Evolutionary conservation across 2,329 filamentous ascomycete species (phyloP), one percentile per base, ranked within the genome.

Genomic region (Cordyceps cicadae): DNA sequence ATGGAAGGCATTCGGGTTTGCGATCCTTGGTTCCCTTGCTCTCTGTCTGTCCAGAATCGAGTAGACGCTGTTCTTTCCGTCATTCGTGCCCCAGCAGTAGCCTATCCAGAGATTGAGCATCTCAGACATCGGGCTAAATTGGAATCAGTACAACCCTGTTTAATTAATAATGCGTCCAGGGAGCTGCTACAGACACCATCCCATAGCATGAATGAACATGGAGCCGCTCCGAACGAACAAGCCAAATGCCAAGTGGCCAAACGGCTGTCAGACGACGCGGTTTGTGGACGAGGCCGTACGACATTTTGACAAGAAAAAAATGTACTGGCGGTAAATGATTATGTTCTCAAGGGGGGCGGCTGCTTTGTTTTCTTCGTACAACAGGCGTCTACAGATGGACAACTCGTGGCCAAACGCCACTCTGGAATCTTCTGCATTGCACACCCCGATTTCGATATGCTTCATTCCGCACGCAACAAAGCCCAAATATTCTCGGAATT

Each of bases 131-230:
- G 7, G 41, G 41, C 41, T 43, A 43, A n/a, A n/a, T 43, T 9
- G 3, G 34, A 37, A 11, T 14, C 34, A 37, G 34, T 37, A 37
- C 19, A 29, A 45, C n/a, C 24, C 17, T 37, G 46, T 59, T 59
- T 59, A 21, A 59, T 59, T 59, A 59, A 58, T 32, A 49, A 45
- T 59, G 56, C 48, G 43, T 52, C 56, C 19, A 17, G 9, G 53
- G 41, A 39, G 43, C 43, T 26, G 17, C 49, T n/a, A n/a, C n/a
- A n/a, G n/a, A n/a, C 19, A 34, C 48, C 29, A 50, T 32, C 12
- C 34, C 34, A 46, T 46, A 46, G 43, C 43, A 46, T 46, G 43
- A n/a, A n/a, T 21, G 43, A n/a, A n/a, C 17, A 17, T 46, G 17
- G 8, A 7, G 19, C 24, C 24, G 24, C 43, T n/a, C 34, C 34